Conservation (phyloP, 805 yeast species). For the Candida fluviatilis region DNA sequence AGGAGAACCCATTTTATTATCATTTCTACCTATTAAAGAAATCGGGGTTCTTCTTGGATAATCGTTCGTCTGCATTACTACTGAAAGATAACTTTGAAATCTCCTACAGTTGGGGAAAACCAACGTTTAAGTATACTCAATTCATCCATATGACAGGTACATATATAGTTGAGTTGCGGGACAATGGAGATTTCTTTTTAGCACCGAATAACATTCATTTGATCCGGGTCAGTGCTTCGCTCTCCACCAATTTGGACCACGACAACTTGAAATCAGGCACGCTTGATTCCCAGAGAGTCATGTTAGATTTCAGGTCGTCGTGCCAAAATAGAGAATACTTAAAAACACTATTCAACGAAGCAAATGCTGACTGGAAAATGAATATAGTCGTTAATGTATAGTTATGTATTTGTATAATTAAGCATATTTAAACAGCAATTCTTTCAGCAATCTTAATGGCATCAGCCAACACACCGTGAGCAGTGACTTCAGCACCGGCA, state of each 20-base stretch:
- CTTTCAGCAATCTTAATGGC: conserved; percentile 89
- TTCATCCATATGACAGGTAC: conserved; percentile 88
- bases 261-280: conserved; percentile 24
- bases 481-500: conserved; percentile 71
- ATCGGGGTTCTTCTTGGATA: conserved; percentile 77
- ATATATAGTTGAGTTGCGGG: conserved; percentile 81
- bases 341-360: conserved; percentile 53
- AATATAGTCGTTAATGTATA: conserved; percentile 1
- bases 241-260: conserved; percentile 19
- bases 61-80: conserved; percentile 66
- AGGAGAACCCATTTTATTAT: conserved; percentile 61
- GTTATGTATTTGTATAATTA: not conserved
- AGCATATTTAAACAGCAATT: conserved; percentile 42
- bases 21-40: conserved; percentile 69
- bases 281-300: conserved; percentile 68
- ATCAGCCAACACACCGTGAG: conserved; percentile 89
- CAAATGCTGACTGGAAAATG: conserved; percentile 42
- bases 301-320: conserved; percentile 61
- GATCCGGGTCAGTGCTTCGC: conserved; percentile 57
- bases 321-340: conserved; percentile 53
- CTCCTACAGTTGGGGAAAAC: conserved; percentile 87
- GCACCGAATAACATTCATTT: conserved; percentile 87
- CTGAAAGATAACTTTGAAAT: conserved; percentile 57
- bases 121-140: conserved; percentile 77
- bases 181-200: conserved; percentile 69